Evolutionary conservation across 345 rosid genomes (phyloP).

Genomic region (Passiflora organensis): DNA sequence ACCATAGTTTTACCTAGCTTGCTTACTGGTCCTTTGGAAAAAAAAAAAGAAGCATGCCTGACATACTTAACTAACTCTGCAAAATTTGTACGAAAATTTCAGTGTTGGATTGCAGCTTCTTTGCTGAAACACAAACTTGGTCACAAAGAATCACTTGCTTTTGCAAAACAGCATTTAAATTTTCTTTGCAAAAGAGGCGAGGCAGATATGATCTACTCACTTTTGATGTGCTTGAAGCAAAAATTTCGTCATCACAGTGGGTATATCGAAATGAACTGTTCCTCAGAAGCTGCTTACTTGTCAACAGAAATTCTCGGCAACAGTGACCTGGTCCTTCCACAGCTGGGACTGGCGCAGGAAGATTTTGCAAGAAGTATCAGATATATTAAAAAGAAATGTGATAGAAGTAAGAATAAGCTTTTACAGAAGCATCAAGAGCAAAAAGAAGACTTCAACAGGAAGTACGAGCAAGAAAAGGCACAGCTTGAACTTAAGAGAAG

Average conservation of each 20-base stretch:
- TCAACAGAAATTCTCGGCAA: slow-evolving; percentile 14
- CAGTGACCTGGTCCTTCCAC: slow-evolving; percentile 28
- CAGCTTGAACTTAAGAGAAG: slow-evolving; percentile 36
- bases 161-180: slow-evolving; percentile 55
- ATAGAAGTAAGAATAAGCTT: slow-evolving; percentile 44
- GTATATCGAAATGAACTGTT: slow-evolving; percentile 21
- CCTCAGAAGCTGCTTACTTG: slow-evolving; percentile 27
- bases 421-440: slow-evolving; percentile 36
- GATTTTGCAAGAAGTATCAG: slow-evolving; percentile 45
- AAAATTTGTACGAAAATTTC: slow-evolving; percentile 22
- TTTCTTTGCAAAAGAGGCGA: slow-evolving; percentile 62
- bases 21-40: background rate
- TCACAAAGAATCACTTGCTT: slow-evolving; percentile 58
- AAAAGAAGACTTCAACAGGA: slow-evolving; percentile 33
- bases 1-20: too few relatives aligned
- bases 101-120: slow-evolving; percentile 89
- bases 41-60: background rate
- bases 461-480: slow-evolving; percentile 40
- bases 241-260: slow-evolving; percentile 37
- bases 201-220: slow-evolving; percentile 50
- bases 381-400: slow-evolving; percentile 43
- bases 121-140: slow-evolving; percentile 55
- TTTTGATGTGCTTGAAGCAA: slow-evolving; percentile 54
- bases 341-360: slow-evolving; percentile 31
- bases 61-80: background rate